Conservation (phyloP, 2,329 filamentous ascomycete species). For the Teratosphaeria gauchensis region DNA sequence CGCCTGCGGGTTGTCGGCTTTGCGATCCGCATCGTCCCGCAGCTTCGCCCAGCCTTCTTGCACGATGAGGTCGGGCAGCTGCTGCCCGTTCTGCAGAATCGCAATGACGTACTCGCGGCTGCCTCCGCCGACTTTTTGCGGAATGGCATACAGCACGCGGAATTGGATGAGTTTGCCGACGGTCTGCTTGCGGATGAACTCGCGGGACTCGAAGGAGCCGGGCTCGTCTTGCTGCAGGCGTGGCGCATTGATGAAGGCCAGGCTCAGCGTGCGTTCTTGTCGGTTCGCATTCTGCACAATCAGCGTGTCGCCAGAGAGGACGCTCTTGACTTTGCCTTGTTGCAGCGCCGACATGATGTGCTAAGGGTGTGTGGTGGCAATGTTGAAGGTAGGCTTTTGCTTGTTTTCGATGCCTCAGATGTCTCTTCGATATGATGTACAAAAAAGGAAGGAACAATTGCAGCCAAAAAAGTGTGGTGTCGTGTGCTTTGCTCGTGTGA, state of each 20-base stretch:
- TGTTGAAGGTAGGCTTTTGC: not conserved
- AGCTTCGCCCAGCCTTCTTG: conserved; percentile 89
- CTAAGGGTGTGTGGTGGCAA: not conserved
- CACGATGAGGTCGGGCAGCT: conserved; percentile 72
- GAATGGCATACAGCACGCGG: conserved; percentile 77
- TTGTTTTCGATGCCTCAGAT: not conserved
- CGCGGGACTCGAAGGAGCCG: conserved; percentile 87
- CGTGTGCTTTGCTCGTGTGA: too few species aligned
- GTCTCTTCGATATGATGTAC: not conserved
- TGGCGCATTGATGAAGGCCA: conserved; percentile 87
- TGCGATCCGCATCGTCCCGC: conserved; percentile 84
- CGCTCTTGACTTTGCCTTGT: conserved; percentile 75
- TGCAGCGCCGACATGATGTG: conserved; percentile 7
- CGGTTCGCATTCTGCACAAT: conserved; percentile 73
- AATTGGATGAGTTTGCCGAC: conserved; percentile 85
- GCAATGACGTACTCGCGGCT: conserved; percentile 83
- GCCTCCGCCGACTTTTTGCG: conserved; percentile 45
- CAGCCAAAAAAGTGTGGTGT: too few species aligned
- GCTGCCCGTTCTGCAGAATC: conserved; percentile 63
- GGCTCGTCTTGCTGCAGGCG: conserved; percentile 47
- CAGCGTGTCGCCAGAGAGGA: conserved; percentile 87
- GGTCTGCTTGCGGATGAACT: conserved; percentile 73
- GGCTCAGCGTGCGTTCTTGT: conserved; percentile 75
- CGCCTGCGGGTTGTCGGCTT: conserved; percentile 74
- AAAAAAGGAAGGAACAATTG: not conserved